Conservation (phyloP, 169 alveolate genomes). For the Eimeria sp. region DNA sequence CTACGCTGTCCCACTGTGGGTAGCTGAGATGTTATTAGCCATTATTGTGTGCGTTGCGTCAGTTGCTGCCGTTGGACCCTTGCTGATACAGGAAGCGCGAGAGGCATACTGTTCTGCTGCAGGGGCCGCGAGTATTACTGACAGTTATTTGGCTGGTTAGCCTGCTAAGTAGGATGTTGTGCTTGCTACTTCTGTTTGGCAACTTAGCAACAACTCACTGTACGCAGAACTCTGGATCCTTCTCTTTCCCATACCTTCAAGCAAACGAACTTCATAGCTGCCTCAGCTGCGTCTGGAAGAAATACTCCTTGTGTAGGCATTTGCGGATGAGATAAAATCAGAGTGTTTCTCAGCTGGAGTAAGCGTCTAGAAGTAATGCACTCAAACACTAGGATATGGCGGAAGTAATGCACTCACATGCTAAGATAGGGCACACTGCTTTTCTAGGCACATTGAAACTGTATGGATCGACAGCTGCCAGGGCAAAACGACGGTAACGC, state of each 20-base stretch:
- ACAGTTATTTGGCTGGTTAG: neutral
- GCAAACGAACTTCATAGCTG: neutral
- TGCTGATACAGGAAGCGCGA: conserved; percentile 12
- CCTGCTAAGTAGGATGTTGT: neutral
- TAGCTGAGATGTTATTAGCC: conserved; percentile 27
- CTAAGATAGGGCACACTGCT: neutral
- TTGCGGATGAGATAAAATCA: neutral
- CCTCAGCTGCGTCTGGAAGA: neutral
- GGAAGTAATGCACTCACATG: neutral
- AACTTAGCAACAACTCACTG: neutral
- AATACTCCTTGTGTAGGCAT: neutral
- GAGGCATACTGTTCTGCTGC: conserved; percentile 16
- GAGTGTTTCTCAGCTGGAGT: neutral
- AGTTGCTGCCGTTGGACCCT: conserved; percentile 20
- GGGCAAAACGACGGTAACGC: neutral
- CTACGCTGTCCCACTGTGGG: conserved; percentile 13
- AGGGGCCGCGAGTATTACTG: neutral
- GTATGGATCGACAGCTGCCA: neutral
- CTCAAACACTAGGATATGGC: neutral
- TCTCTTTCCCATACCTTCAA: neutral
- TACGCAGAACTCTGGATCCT: neutral
- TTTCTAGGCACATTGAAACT: neutral
- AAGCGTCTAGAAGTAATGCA: neutral
- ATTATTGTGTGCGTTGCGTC: conserved; percentile 15
- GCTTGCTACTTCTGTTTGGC: neutral